Base-by-base conservation (phyloP, 179 eudicot genomes). In the Carnegiea gigantea region DNA sequence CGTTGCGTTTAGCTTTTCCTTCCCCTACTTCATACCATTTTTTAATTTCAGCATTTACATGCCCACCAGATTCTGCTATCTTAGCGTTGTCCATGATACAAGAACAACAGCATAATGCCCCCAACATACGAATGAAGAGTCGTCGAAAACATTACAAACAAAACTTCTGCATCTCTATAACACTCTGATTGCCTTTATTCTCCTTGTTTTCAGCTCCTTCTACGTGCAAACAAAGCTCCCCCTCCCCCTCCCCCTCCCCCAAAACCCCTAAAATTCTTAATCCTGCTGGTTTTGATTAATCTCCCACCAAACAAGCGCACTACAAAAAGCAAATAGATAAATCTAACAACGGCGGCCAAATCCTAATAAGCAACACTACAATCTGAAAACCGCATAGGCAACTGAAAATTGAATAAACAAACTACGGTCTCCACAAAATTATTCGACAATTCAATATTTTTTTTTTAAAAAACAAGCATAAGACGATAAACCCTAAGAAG, bases 361-460 rank as follows among this genome's bases (percentile, higher is more conserved):
- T 36, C 70, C 82, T 53, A 72, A 71, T 8, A 30, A 79, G 15
- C 51, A 51, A 49, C 44, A 33, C 78, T 17, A 30, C 12, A 76
- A 28, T 54, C 12, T 1, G 6, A 36, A 23, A 73, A 21, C 21
- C 43, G 38, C 24, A 71, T 33, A 26, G 6, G 26, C 75, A 20
- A 40, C 24, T 18, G n/a, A 70, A 70, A 13, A 33, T 38, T 44
- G 80, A 36, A 43, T 1, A 15, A 62, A 40, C 2, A 65, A 65
- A 24, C 71, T 28, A 9, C 17, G 10, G 10, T 11, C 11, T 68
- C 1, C 21, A 33, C 73, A 33, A 28, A 68, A 33, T 30, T 33
- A 68, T 30, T 28, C 9, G 51, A 1, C 36, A 9, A 43, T 8
- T 21, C 28, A 28, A 14, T 43, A 3, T 33, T 33, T 28, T 28